Percentiles rank a stretch among this genome's conserved stretches.
phyloP scores from a whole-genome alignment of 495 filamentous ascomycete genomes.

The Podospora tetraspora region DNA sequence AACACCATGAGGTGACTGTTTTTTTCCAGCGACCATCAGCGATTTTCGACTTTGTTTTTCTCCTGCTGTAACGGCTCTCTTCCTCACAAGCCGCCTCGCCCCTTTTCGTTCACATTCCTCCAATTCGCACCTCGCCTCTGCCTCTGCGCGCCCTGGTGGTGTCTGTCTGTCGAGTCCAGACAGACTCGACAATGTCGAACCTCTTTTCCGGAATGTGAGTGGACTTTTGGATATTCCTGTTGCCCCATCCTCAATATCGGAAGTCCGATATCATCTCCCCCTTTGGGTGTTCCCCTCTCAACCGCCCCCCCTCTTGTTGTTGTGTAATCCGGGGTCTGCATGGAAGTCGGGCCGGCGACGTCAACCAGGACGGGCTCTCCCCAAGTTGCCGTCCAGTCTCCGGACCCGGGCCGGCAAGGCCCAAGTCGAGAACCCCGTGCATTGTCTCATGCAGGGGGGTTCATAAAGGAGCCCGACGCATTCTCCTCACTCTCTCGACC shows the following conservation, averaged over 20 bases:
- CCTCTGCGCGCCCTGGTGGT: background rate
- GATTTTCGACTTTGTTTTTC: background rate
- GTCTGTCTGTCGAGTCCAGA: background rate
- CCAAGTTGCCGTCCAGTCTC: background rate
- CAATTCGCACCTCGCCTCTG: background rate
- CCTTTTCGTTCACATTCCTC: constrained; percentile 6
- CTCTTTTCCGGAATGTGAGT: constrained; percentile 80
- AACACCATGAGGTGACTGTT: constrained; percentile 4
- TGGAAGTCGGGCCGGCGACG: background rate
- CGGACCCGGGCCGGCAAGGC: background rate
- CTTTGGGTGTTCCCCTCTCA: background rate
- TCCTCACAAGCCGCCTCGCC: background rate
- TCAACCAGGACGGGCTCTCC: background rate
- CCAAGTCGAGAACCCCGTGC: background rate
- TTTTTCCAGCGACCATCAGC: background rate
- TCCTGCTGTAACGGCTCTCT: background rate
- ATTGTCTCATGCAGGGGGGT: background rate
- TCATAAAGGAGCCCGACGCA: background rate
- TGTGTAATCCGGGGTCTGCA: background rate
- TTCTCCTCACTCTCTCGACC: background rate
- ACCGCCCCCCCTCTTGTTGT: background rate
- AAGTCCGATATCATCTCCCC: background rate
- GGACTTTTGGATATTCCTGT: constrained; percentile 7
- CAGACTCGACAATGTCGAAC: constrained; percentile 56
- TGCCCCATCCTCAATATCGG: constrained; percentile 8